Percentiles rank a stretch among this genome's conserved stretches.
Evolutionary conservation across 2,329 filamentous ascomycete species (phyloP).

Genomic region (Trichoderma koningiopsis): DNA sequence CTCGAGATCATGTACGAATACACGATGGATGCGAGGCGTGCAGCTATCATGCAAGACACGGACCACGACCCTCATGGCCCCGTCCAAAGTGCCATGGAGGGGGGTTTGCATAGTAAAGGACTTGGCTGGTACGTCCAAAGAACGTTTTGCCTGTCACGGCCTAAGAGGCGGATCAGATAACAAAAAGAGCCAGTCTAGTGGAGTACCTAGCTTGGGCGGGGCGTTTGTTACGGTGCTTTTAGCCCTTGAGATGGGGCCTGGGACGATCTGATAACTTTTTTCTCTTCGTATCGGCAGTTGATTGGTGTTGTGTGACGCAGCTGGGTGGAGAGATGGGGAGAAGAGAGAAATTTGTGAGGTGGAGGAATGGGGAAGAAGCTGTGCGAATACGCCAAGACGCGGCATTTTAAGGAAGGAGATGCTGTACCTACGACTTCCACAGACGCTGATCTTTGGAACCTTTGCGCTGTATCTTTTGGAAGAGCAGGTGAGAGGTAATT

Average conservation of each 20-base stretch:
- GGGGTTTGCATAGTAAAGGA: not conserved
- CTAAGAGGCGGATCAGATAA: slow-evolving; percentile 20
- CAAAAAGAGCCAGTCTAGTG: slow-evolving; percentile 4
- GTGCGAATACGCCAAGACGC: slow-evolving; percentile 11
- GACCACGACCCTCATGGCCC: not conserved
- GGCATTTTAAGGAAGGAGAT: not conserved
- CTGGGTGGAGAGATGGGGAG: not conserved
- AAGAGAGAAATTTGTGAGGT: slow-evolving; percentile 3
- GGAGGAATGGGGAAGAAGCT: not conserved
- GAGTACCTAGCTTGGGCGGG: not conserved
- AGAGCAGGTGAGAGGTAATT: not conserved
- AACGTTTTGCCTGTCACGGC: not conserved
- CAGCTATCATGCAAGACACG: not conserved
- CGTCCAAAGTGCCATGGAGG: not conserved
- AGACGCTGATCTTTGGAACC: not conserved
- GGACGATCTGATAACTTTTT: slow-evolving; percentile 25
- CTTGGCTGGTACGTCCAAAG: slow-evolving; percentile 3
- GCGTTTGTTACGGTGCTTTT: not conserved
- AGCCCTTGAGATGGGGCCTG: not conserved
- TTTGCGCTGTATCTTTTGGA: not conserved
- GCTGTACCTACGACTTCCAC: not conserved
- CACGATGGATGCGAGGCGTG: not conserved
- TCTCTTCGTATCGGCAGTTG: not conserved
- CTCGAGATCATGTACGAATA: not conserved
- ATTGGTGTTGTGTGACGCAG: slow-evolving; percentile 7